Evolutionary conservation across 345 rosid genomes (phyloP), one percentile per base, ranked within the genome.

Genomic region (Gossypium australe): DNA sequence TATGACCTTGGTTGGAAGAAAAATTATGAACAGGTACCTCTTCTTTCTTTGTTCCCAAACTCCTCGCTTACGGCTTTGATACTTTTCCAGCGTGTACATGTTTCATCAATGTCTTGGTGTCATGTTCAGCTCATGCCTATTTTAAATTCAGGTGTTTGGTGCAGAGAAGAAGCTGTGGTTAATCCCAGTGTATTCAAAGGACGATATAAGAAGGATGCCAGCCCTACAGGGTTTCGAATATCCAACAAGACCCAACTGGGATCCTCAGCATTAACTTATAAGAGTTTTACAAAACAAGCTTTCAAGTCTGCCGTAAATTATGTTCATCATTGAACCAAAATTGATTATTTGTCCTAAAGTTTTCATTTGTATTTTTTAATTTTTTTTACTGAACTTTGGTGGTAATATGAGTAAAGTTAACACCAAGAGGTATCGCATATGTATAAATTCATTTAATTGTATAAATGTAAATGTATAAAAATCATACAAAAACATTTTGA

Each of bases 141-240:
- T 17, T 17, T 52, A 52, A 66, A 44, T 66, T 45, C 81, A 92
- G 97, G 94, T 92, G 41, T 87, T 92, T 27, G 94, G 92, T 66
- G 85, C 65, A 48, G 85, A 85, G 59, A 89, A 84, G 84, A 67
- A 81, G 60, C 86, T 85, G 80, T 92, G 97, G 96, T 84, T 89
- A 48, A 58, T 92, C 53, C 94, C 97, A 27, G 79, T 84, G 17
- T 90, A 90, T 77, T 85, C 89, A 1, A 84, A 83, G 49, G 90
- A 87, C 0, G 97, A 90, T 82, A 47, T 74, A 77, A 80, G 77
- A 57, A 59, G 76, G 71, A 78, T 87, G 84, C 85, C 86, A 0
- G 84, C 78, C 11, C 87, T 87, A 70, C 78, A 80, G 52, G 86
- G 92, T 51, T 74, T 89, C 10, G 90, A 92, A 68, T 90, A 79